Base-by-base conservation (phyloP, 192 early-diverging fungal species). In the Chytriomyces sp. region DNA sequence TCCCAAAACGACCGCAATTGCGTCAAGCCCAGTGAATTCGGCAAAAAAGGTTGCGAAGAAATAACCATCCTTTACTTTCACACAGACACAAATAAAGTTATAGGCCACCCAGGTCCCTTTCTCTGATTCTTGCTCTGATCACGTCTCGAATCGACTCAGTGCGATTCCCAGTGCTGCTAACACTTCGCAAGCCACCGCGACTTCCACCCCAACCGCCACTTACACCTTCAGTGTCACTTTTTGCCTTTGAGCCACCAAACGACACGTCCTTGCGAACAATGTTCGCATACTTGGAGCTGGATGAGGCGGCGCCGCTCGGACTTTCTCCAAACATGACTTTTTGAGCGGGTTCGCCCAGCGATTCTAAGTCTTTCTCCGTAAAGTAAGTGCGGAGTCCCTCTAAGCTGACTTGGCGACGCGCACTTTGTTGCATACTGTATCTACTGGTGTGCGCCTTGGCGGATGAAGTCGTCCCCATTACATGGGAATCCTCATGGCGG, bases 301-400 rank as follows among this genome's bases (percentile, higher is more conserved):
- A 6, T 31, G 55, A 52, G 22, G 25, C 30, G 22, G 64, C 31
- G n/a, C n/a, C n/a, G n/a, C n/a, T n/a, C 44, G 2, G 22, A 14
- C 22, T 22, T 49, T 22, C 44, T 22, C 64, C 65, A 67, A 75
- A 58, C 66, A 66, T 33, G 4, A 69, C 55, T 36, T 41, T 36
- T 28, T 59, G 74, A 6, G 74, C 41, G 17, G 65, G 25, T 33
- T 64, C 62, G 6, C 57, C 52, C 14, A 68, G 28, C 22, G 36
- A 32, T 32, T 56, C 64, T 44, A 66, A 58, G 62, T 75, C 74
- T n/a, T 69, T 57, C 4, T 75, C 74, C 19, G 65, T 61, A 36
- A 69, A 69, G 39, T 75, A 75, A 38, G 65, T 30, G 12, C 64
- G 52, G 6, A 73, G 53, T 25, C 71, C 71, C 33, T 74, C 73